Conservation (phyloP, 2,329 filamentous ascomycete genomes). For the Cercospora citrullina region DNA sequence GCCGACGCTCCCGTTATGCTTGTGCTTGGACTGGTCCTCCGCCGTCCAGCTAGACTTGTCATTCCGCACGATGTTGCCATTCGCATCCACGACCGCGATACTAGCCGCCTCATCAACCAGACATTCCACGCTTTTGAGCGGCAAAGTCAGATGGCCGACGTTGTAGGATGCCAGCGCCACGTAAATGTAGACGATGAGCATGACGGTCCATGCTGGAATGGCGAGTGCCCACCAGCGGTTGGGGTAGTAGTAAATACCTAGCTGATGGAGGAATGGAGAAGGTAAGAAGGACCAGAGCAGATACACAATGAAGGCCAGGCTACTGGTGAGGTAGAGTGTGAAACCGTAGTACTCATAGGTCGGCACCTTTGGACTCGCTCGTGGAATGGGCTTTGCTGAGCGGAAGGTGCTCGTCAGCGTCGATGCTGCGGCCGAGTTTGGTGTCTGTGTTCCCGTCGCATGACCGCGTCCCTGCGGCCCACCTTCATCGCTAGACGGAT, state of each 20-base stretch:
- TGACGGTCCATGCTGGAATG: slow-evolving; percentile 85
- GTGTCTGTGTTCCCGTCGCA: slow-evolving; percentile 41
- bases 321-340: slow-evolving; percentile 88
- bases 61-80: slow-evolving; percentile 57
- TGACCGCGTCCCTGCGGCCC: slow-evolving; percentile 30
- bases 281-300: slow-evolving; percentile 87
- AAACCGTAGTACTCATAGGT: slow-evolving; percentile 99
- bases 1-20: slow-evolving; percentile 32
- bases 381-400: slow-evolving; percentile 66
- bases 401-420: slow-evolving; percentile 58
- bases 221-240: slow-evolving; percentile 97
- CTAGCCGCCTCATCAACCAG: slow-evolving; percentile 88
- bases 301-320: slow-evolving; percentile 73
- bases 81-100: slow-evolving; percentile 76
- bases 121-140: slow-evolving; percentile 77
- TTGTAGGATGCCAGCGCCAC: slow-evolving; percentile 90
- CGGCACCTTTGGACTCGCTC: slow-evolving; percentile 89
- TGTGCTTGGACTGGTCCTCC: slow-evolving; percentile 16
- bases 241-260: slow-evolving; percentile 95
- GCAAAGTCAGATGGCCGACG: slow-evolving; percentile 80
- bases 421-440: slow-evolving; percentile 59
- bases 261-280: slow-evolving; percentile 83
- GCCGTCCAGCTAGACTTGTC: slow-evolving; percentile 33
- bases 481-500: slow-evolving; percentile 80
- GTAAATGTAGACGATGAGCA: slow-evolving; percentile 88